Evolutionary conservation across 2,329 filamentous ascomycete genomes (phyloP).

Genomic region (Alternaria gansuensis): DNA sequence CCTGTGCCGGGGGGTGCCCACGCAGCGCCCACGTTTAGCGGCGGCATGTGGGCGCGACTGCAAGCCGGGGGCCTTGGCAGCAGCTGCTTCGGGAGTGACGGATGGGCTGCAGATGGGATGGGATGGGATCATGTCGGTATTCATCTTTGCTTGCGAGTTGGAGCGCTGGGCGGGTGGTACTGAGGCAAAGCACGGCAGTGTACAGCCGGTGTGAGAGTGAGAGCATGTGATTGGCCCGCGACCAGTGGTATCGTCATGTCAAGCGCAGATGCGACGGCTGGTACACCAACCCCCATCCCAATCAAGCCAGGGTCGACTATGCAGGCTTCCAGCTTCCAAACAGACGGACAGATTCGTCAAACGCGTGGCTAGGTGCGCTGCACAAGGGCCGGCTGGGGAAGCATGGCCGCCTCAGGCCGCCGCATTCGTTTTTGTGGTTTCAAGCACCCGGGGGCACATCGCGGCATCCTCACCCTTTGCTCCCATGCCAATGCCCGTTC

Average conservation of each 20-base stretch:
- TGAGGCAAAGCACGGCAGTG: conserved; percentile 9
- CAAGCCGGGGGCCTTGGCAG: conserved; percentile 24
- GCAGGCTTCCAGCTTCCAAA: conserved; percentile 30
- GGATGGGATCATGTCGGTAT: conserved; percentile 16
- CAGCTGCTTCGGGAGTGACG: conserved; percentile 22
- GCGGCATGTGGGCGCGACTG: conserved; percentile 24
- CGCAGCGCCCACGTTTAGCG: conserved; percentile 22
- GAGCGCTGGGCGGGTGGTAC: not conserved
- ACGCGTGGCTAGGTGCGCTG: conserved; percentile 26
- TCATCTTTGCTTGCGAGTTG: conserved; percentile 9
- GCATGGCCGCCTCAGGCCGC: conserved; percentile 22
- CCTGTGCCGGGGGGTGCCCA: conserved; percentile 17
- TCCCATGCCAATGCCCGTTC: not conserved
- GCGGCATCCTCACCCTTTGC: not conserved
- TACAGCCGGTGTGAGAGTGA: not conserved
- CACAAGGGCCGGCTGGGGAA: conserved; percentile 24
- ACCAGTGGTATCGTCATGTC: conserved; percentile 37
- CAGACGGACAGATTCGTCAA: conserved; percentile 28
- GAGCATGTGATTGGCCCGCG: conserved; percentile 10
- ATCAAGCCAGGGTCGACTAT: conserved; percentile 32
- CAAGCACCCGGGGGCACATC: not conserved
- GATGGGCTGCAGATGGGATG: conserved; percentile 9
- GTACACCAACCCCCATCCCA: conserved; percentile 40
- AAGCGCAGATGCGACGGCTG: conserved; percentile 32
- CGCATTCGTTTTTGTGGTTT: conserved; percentile 4